Evolutionary conservation across 2,329 filamentous ascomycete species (phyloP).

Genomic region (Pseudocercospora musae): DNA sequence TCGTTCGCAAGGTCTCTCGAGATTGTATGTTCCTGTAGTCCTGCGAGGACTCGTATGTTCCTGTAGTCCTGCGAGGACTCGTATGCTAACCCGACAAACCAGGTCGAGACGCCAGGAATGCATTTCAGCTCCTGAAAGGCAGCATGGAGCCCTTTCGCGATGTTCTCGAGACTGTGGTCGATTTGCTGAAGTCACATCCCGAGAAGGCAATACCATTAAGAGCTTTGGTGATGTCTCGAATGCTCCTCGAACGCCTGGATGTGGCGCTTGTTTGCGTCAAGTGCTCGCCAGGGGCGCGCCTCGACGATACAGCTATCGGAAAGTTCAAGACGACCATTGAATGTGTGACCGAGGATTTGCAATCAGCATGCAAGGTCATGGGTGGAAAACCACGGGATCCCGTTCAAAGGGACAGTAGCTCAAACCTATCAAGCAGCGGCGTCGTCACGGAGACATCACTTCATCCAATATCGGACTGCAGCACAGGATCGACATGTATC

Average conservation of each 20-base stretch:
- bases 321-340: not conserved
- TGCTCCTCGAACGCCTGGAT: not conserved
- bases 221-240: not conserved
- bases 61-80: too few relatives aligned
- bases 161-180: not conserved
- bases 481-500: not conserved
- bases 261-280: not conserved
- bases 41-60: too few relatives aligned
- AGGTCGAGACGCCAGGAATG: not conserved
- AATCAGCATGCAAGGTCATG: not conserved
- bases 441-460: not conserved
- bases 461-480: not conserved
- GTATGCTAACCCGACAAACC: not conserved
- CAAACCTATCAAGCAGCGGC: not conserved
- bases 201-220: not conserved
- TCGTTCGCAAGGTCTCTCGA: not conserved
- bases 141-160: not conserved
- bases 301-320: not conserved
- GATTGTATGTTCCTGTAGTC: not conserved
- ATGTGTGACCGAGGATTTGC: not conserved
- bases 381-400: not conserved
- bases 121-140: not conserved
- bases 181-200: not conserved
- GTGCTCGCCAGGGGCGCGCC: not conserved
- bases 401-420: not conserved